Conservation (phyloP, 2,329 filamentous ascomycete genomes). For the Biscogniauxia sp. region DNA sequence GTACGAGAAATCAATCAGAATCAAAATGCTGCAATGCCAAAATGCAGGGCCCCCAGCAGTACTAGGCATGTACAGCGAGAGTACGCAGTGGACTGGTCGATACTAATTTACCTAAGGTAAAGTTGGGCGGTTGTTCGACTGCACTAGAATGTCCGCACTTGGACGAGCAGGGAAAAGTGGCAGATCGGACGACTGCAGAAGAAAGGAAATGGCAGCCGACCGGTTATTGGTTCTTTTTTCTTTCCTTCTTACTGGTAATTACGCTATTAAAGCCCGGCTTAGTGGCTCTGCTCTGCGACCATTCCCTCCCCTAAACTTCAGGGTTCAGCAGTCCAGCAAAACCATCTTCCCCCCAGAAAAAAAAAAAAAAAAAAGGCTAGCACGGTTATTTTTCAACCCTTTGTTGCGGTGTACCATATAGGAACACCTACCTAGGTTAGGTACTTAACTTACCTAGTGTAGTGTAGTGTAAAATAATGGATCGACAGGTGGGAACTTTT, state of each 20-base stretch:
- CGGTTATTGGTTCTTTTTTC: background rate
- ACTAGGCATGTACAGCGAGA: background rate
- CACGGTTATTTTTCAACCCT: background rate
- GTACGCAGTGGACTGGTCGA: background rate
- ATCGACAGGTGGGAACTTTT: background rate
- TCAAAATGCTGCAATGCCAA: background rate
- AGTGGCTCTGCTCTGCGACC: background rate
- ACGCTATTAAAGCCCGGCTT: background rate
- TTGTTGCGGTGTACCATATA: background rate
- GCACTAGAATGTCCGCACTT: background rate
- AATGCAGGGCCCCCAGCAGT: background rate
- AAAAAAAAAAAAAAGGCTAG: background rate
- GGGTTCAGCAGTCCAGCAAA: background rate
- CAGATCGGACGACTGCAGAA: slow-evolving; percentile 4
- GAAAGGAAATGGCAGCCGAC: background rate
- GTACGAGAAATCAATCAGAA: background rate
- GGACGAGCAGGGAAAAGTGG: slow-evolving; percentile 1
- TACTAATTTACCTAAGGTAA: slow-evolving; percentile 1
- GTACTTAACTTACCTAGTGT: no score
- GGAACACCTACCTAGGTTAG: no score
- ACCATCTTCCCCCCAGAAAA: no score
- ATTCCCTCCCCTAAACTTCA: background rate
- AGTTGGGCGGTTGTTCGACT: background rate
- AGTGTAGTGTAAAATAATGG: background rate
- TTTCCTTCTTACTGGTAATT: background rate